Percentiles rank a stretch among this genome's conserved stretches.
Conservation (phyloP, 169 alveolate species). For the Fabrea salina region DNA sequence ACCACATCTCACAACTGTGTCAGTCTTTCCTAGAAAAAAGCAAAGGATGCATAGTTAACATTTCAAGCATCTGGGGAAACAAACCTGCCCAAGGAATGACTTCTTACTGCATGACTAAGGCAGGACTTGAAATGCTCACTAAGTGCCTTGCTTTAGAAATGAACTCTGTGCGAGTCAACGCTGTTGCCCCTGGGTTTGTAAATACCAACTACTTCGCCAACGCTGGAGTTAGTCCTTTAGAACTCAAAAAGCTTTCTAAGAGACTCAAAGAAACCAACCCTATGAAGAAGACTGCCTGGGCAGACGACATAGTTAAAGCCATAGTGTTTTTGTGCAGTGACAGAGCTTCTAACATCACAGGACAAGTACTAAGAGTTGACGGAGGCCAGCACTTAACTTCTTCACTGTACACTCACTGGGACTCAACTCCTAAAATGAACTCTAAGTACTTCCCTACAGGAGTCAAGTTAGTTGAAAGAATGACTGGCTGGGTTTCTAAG, state of each 20-base stretch:
- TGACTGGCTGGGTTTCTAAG: background rate
- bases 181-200: constrained; percentile 59
- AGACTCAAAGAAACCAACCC: constrained; percentile 61
- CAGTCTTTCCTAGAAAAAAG: constrained; percentile 46
- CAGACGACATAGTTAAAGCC: constrained; percentile 72
- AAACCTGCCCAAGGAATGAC: constrained; percentile 59
- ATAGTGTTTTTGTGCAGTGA: constrained; percentile 66
- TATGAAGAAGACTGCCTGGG: constrained; percentile 48
- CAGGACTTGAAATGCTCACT: constrained; percentile 76
- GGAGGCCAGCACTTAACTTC: constrained; percentile 71
- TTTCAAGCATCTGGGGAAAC: constrained; percentile 57
- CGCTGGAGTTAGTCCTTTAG: constrained; percentile 50
- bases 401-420: constrained; percentile 60
- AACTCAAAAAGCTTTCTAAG: constrained; percentile 39
- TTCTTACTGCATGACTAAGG: constrained; percentile 63
- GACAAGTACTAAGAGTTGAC: constrained; percentile 69
- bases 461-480: background rate
- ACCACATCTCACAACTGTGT: constrained; percentile 49
- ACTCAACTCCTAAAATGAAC: constrained; percentile 64
- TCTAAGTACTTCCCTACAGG: background rate
- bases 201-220: constrained; percentile 62
- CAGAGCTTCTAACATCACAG: constrained; percentile 59
- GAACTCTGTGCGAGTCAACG: constrained; percentile 71
- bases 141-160: constrained; percentile 66
- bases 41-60: constrained; percentile 60